Evolutionary conservation across 2,329 filamentous ascomycete species (phyloP), one percentile per base, ranked within the genome.

Genomic region (Pseudogymnoascus sp.): DNA sequence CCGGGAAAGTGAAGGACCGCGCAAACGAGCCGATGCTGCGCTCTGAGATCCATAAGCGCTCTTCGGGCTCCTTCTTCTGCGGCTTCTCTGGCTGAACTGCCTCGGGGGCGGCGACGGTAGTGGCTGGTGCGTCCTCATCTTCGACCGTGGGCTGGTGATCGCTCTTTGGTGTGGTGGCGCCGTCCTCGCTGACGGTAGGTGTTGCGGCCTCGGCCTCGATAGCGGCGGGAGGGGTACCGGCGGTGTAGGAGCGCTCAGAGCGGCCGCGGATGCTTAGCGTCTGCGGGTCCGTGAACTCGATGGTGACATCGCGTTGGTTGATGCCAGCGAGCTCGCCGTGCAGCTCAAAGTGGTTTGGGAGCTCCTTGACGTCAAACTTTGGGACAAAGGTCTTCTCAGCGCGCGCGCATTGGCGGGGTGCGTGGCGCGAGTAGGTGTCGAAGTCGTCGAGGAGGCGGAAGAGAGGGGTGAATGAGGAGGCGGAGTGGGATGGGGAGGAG

Each of bases 251-350:
- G 69, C 84, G 81, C 76, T 90, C 86, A 65, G 85, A 80, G 69
- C 80, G 83, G 73, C 90, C 90, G 64, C 83, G 84, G 73, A 93
- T 80, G 68, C 85, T 80, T 42, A 93, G 77, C 10, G 88, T 91
- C 77, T 90, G 87, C 31, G 83, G 80, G 73, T 93, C 89, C 63
- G 84, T 86, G 80, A 92, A 93, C 72, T 93, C 89, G 73, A 93
- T 88, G 71, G 81, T 79, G 71, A 93, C 78, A 71, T 91, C 80
- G 69, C 89, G 83, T 77, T 89, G 88, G 68, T 82, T 81, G 69
- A 91, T 78, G 63, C 90, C 90, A 0, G 89, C 86, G 6, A 93
- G 83, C 76, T 93, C 90, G 70, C 89, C 90, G 71, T 91, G 85
- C 23, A 93, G 86, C 76, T 93, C 86, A 72, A 91, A 93, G 66